Percentiles rank a stretch among this genome's conserved stretches.
Conservation (phyloP, 768 basidiomycete genomes). For the Mycena metata region DNA sequence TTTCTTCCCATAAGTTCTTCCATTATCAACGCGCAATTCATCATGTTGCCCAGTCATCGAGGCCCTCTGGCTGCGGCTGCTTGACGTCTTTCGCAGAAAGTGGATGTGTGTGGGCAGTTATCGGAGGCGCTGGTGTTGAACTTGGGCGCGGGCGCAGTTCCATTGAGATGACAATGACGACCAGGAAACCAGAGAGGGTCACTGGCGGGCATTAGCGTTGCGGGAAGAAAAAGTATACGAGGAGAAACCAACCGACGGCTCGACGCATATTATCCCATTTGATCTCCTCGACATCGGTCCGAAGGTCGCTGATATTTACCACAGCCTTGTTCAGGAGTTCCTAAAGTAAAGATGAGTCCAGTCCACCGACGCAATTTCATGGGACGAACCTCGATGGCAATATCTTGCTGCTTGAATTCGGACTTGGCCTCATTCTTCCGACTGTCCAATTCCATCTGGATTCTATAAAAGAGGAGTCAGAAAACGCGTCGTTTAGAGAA, state of each 20-base stretch:
- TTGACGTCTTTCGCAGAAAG: constrained; percentile 49
- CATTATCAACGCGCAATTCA: background rate
- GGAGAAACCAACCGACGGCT: constrained; percentile 72
- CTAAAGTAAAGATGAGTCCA: constrained; percentile 50
- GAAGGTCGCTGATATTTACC: constrained; percentile 80
- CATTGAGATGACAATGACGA: constrained; percentile 79
- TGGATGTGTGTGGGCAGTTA: constrained; percentile 45
- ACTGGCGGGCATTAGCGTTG: constrained; percentile 53
- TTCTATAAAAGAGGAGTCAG: constrained; percentile 60
- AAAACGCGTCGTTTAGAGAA: constrained; percentile 12
- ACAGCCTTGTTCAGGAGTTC: constrained; percentile 82
- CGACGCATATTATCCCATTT: constrained; percentile 93
- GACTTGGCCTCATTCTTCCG: constrained; percentile 91
- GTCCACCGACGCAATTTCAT: background rate
- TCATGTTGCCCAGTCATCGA: constrained; percentile 36
- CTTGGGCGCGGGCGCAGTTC: constrained; percentile 68
- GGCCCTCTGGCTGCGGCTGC: constrained; percentile 37
- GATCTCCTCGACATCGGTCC: constrained; percentile 85
- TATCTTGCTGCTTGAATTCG: constrained; percentile 87
- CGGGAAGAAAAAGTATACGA: background rate
- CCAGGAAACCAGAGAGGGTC: constrained; percentile 72
- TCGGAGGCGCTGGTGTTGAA: constrained; percentile 42
- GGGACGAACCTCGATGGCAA: constrained; percentile 79
- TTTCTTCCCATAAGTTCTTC: constrained; percentile 8
- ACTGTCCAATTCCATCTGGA: constrained; percentile 96